phyloP scores from a whole-genome alignment of 225 moss, liverwort and hornwort species.

The Pleurozium schreberi region DNA sequence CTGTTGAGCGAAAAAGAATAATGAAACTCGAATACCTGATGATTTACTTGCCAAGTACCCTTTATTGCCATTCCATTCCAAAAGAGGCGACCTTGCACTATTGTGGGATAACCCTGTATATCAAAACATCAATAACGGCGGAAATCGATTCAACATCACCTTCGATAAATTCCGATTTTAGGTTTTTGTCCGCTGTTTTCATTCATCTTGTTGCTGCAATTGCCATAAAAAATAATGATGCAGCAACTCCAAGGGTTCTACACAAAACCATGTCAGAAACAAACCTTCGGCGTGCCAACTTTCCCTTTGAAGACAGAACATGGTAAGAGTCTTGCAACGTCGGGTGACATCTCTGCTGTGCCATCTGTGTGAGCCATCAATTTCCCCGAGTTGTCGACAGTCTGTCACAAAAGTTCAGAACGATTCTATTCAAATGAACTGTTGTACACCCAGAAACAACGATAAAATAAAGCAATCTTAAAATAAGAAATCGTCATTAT shows the following conservation, averaged over 20 bases:
- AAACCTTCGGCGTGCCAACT: conserved; percentile 25
- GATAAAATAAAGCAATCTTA: background rate
- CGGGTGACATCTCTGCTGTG: conserved; percentile 40
- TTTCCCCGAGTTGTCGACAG: conserved; percentile 43
- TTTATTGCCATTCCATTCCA: conserved; percentile 46
- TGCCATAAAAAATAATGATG: background rate
- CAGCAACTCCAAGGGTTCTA: background rate
- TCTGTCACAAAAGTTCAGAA: conserved; percentile 23
- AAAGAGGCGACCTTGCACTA: conserved; percentile 37
- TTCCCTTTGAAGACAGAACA: conserved; percentile 36
- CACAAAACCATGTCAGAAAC: background rate
- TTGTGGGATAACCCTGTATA: conserved; percentile 33
- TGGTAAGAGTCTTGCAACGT: conserved; percentile 34
- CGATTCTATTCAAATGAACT: background rate
- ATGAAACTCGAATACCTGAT: conserved; percentile 19
- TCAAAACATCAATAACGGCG: background rate
- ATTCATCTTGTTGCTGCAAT: background rate
- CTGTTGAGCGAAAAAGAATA: background rate
- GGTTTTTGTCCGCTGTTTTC: background rate
- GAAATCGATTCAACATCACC: background rate
- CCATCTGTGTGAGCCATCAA: conserved; percentile 40
- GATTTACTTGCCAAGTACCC: conserved; percentile 51
- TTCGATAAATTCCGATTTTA: background rate
- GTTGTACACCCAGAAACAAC: background rate
- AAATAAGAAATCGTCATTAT: background rate